Base-by-base conservation (phyloP, 225 moss, liverwort and hornwort species). In the Neckera pumila region DNA sequence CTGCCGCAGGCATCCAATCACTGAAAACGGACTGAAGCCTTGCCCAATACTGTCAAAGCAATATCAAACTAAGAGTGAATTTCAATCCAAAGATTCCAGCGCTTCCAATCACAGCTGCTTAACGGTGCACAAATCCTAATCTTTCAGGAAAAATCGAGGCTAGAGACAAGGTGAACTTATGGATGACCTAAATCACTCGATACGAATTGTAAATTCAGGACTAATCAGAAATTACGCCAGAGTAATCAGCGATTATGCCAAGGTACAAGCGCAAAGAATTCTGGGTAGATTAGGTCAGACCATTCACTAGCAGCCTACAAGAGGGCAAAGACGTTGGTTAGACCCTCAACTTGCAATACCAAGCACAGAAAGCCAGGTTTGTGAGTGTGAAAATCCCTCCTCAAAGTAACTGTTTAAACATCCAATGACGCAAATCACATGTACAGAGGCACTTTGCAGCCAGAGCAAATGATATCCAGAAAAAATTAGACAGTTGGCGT, bases 1-100 rank as follows among this genome's bases (percentile, higher is more conserved):
- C 86, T 79, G 78, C 78, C 88, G 89, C 80, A 85, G 73, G 91
- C 90, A 90, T 89, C 77, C 90, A 89, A 67, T 72, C 67, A 49
- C 79, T 83, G 59, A 42, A 54, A 69, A 59, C 12, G 33, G 60
- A 75, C 61, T 28, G 54, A 75, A 42, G 64, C 45, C 89, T 82
- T 38, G 18, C 56, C 78, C 60, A 64, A 38, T 77, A 81, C 87
- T 89, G 89, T 74, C 79, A 89, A 86, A 58, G 66, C 49, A 47
- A 64, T 49, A 78, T 40, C 59, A 63, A 56, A 83, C 85, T 42
- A 59, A 49, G 23, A 10, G 86, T 83, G 59, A 80, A 80, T 36
- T 51, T 80, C 53, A 79, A 65, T 57, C 51, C 59, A 56, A 74
- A 8, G 23, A 73, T 47, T 57, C 33, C 83, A 71, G 26, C 54